Base-by-base conservation (phyloP, 2,329 filamentous ascomycete species). In the Huntiella decipiens region DNA sequence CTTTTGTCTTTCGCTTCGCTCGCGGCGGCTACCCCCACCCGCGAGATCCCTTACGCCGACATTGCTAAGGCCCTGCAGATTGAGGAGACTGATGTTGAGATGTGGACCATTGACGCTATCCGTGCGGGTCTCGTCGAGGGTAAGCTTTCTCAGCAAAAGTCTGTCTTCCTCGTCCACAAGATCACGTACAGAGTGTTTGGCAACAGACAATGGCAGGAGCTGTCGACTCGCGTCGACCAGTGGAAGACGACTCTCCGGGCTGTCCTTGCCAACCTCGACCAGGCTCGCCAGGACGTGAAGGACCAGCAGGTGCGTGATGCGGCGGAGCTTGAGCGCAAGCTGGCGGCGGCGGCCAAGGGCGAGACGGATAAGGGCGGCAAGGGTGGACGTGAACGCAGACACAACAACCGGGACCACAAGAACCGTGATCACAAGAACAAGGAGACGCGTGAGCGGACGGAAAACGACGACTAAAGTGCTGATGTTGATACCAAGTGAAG, bases 31-130 rank as follows among this genome's bases (percentile, higher is more conserved):
- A 81, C 81, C 16, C 79, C 82, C 51, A 83, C 77, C 56, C 82
- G 88, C 57, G 85, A 91, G 57, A 80, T 98, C 45, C 80, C 88
- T 51, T 98, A 98, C 66, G 70, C 72, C 53, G 74, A 74, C 57
- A 95, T 98, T 58, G 75, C 82, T 53, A 80, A 80, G 59, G 81
- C 85, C 4, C 76, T 98, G 40, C 81, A 91, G 63, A 78, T 98
- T 47, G 77, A 84, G 39, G 59, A 66, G 40, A 78, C 82, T 52
- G 85, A 96, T 52, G 85, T 96, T 37, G 91, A 98, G 71, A 82
- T 88, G 73, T 98, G 91, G 91, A 85, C 92, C 54, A 98, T 98
- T 57, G 91, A 98, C 61, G 87, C 92, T 54, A 95, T 98, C 65
- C 84, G 91, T 54, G 85, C 87, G 41, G 86, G 87, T 32, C 77